A percentile compares a stretch with the other conserved stretches of the same genome.
phyloP scores from a whole-genome alignment of 2,329 filamentous ascomycete species.

The Geosmithia putterillii region DNA sequence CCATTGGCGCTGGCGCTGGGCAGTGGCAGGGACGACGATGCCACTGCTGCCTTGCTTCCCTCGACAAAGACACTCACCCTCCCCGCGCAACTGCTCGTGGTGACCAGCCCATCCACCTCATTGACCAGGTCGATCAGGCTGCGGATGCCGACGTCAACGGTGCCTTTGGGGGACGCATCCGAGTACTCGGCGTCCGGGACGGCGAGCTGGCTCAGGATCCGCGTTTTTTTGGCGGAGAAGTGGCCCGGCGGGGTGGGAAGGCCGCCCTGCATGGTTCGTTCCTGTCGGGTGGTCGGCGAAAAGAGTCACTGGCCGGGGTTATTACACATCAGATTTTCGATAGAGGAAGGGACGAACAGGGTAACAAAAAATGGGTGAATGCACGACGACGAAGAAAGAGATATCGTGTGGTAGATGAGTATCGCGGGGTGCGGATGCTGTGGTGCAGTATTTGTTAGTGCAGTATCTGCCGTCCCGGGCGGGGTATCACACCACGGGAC shows the following conservation, averaged over 20 bases:
- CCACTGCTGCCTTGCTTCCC: conserved; percentile 39
- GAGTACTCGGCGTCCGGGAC: conserved; percentile 60
- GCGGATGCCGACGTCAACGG: conserved; percentile 67
- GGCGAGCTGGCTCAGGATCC: conserved; percentile 59
- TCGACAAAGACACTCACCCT: conserved; percentile 81
- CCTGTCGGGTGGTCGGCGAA: too few relatives aligned
- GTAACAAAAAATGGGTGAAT: background rate
- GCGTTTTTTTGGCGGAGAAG: conserved; percentile 54
- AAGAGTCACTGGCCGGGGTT: too few relatives aligned
- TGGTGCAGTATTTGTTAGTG: background rate
- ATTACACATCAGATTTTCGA: background rate
- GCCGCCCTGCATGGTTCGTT: conserved; percentile 11
- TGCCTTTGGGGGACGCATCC: conserved; percentile 82
- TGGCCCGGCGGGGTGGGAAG: conserved; percentile 16
- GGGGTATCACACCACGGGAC: background rate
- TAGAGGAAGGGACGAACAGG: background rate
- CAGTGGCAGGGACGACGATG: too few relatives aligned
- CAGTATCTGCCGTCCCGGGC: background rate
- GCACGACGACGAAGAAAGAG: background rate
- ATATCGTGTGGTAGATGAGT: background rate
- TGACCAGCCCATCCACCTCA: conserved; percentile 60
- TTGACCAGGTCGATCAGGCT: conserved; percentile 74
- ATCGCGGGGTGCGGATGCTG: background rate
- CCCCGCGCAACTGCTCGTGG: conserved; percentile 87
- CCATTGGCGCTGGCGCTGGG: conserved; percentile 8